phyloP scores from a whole-genome alignment of 331 rosid species.

The Acacia pycnantha region DNA sequence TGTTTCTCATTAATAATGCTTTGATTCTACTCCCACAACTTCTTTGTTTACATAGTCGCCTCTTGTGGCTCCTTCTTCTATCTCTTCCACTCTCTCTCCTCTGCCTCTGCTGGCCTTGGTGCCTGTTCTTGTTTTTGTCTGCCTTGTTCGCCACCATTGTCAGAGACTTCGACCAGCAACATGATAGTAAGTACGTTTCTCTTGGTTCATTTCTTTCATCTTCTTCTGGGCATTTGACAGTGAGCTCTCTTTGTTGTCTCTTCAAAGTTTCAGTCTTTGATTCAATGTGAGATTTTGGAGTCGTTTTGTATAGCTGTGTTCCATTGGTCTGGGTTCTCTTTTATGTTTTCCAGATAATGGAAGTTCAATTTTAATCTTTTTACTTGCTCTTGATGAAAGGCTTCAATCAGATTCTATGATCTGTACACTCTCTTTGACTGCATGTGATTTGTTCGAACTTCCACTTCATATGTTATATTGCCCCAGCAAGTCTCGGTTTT shows the following conservation, averaged over 20 bases:
- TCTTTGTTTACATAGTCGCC: slow-evolving; percentile 35
- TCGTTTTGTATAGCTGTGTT: neutral
- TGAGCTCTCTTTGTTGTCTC: neutral
- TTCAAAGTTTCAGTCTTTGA: slow-evolving; percentile 32
- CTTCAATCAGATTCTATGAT: slow-evolving; percentile 30
- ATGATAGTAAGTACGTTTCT: slow-evolving; percentile 99
- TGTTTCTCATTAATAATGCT: slow-evolving; percentile 68
- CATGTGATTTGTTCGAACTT: slow-evolving; percentile 6
- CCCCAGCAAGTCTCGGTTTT: neutral
- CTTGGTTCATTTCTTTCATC: slow-evolving; percentile 29
- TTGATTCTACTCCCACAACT: slow-evolving; percentile 35
- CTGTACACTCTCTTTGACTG: slow-evolving; percentile 16
- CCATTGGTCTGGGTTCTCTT: slow-evolving; percentile 26
- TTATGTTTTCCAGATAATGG: neutral
- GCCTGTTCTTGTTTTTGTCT: slow-evolving; percentile 45
- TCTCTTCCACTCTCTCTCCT: slow-evolving; percentile 2
- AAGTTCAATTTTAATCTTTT: neutral
- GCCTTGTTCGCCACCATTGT: slow-evolving; percentile 38
- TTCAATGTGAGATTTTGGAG: slow-evolving; percentile 24
- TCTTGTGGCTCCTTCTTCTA: slow-evolving; percentile 29
- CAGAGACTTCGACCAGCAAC: slow-evolving; percentile 69
- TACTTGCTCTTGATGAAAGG: neutral
- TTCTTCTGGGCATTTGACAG: neutral
- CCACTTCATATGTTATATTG: neutral
- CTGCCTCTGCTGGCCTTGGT: slow-evolving; percentile 33